phyloP scores from a whole-genome alignment of 1,139 yeast genomes.

The Saccharomyces hybrid region DNA sequence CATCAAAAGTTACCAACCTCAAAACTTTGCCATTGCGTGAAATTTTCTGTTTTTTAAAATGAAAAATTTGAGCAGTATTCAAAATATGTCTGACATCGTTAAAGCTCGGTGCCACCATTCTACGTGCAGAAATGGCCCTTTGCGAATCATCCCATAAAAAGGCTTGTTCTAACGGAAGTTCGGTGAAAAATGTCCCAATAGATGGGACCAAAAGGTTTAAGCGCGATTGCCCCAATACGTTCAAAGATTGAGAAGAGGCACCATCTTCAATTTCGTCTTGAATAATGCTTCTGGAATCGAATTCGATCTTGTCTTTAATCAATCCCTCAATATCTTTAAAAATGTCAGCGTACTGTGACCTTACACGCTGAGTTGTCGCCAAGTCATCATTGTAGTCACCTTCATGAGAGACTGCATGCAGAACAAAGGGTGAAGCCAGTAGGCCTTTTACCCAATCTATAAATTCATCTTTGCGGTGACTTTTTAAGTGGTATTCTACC shows the following conservation, averaged over 20 bases:
- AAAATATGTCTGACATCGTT: conserved; percentile 74
- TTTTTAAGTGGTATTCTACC: conserved; percentile 44
- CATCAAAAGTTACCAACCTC: conserved; percentile 83
- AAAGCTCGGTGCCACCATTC: conserved; percentile 90
- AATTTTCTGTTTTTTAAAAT: conserved; percentile 37
- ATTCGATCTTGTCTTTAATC: conserved; percentile 46
- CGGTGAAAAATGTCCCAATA: conserved; percentile 77
- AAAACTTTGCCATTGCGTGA: conserved; percentile 29
- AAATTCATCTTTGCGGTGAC: conserved; percentile 86
- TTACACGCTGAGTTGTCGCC: conserved; percentile 44
- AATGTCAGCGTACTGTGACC: conserved; percentile 74
- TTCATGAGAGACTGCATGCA: conserved; percentile 62
- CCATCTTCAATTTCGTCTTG: neutral
- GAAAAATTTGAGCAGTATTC: conserved; percentile 81
- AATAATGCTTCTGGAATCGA: conserved; percentile 11
- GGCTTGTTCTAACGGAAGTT: conserved; percentile 75
- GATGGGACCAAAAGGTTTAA: conserved; percentile 77
- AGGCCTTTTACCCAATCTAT: conserved; percentile 94
- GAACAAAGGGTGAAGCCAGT: conserved; percentile 84
- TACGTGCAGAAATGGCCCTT: conserved; percentile 69
- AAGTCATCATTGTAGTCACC: conserved; percentile 24
- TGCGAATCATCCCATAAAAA: conserved; percentile 72
- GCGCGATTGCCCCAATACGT: conserved; percentile 40
- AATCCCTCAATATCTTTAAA: conserved; percentile 75
- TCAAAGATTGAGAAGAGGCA: neutral